Conservation (phyloP, 768 basidiomycete genomes). For the Phanerochaete carnosa region DNA sequence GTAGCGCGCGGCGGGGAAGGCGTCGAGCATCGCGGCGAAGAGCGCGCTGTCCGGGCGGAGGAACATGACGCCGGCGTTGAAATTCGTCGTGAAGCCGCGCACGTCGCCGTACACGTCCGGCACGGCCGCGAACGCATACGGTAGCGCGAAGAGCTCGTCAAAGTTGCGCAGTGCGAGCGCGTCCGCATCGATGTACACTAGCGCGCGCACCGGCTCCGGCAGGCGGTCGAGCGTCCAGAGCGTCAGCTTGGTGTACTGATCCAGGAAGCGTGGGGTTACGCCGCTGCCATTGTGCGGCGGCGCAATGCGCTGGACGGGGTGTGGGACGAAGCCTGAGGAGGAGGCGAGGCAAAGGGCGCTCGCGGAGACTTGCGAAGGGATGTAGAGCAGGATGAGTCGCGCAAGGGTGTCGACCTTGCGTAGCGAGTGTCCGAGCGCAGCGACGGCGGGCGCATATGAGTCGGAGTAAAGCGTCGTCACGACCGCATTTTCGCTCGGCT, state of each 20-base stretch:
- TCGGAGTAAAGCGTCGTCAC: constrained; percentile 31
- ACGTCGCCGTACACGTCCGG: constrained; percentile 33
- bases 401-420: constrained; percentile 28
- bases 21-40: constrained; percentile 29
- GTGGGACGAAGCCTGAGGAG: constrained; percentile 36
- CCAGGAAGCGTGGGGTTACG: constrained; percentile 32
- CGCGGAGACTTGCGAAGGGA: constrained; percentile 34
- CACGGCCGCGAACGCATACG: constrained; percentile 39
- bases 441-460: constrained; percentile 28
- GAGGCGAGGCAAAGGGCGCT: constrained; percentile 37
- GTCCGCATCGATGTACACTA: constrained; percentile 42
- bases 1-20: constrained; percentile 29
- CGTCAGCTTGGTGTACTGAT: constrained; percentile 43
- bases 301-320: constrained; percentile 32
- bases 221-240: constrained; percentile 36
- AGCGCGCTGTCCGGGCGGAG: constrained; percentile 29
- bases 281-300: constrained; percentile 37
- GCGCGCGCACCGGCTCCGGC: constrained; percentile 23
- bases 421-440: constrained; percentile 30
- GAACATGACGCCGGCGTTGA: constrained; percentile 40
- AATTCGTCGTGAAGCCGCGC: constrained; percentile 32
- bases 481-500: constrained; percentile 17
- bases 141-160: constrained; percentile 41
- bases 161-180: constrained; percentile 39
- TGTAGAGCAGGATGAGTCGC: constrained; percentile 30